A percentile compares a stretch with the other conserved stretches of the same genome.
Evolutionary conservation across 306 rosid species (phyloP).

Genomic region (Vigna reflexopilosa): DNA sequence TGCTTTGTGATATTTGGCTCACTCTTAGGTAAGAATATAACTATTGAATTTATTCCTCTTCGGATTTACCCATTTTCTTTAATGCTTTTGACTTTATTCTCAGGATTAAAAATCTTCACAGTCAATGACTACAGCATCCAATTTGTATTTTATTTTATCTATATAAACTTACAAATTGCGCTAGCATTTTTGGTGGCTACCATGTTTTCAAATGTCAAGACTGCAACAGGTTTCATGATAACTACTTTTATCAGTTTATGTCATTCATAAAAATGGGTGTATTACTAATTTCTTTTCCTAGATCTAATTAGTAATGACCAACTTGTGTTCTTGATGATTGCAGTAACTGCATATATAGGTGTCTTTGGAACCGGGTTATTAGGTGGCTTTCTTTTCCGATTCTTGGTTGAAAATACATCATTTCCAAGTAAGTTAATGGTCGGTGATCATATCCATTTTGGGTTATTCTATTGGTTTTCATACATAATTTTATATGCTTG

Average conservation of each 20-base stretch:
- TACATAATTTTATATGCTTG: too few species aligned
- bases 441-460: background rate
- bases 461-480: too few species aligned
- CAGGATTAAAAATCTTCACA: conserved; percentile 85
- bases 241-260: conserved; percentile 17
- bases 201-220: conserved; percentile 71
- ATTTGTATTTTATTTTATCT: conserved; percentile 74
- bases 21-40: conserved; percentile 60
- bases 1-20: conserved; percentile 81
- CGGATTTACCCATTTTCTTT: conserved; percentile 42
- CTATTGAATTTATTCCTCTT: conserved; percentile 30
- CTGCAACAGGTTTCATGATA: conserved; percentile 78
- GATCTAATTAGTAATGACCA: conserved; percentile 31
- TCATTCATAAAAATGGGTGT: conserved; percentile 16
- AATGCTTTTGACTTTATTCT: conserved; percentile 44
- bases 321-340: conserved; percentile 42
- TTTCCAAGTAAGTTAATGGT: conserved; percentile 74
- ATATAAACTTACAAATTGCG: conserved; percentile 82
- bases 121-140: conserved; percentile 86
- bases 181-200: conserved; percentile 73
- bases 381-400: conserved; percentile 69
- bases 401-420: conserved; percentile 58
- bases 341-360: conserved; percentile 72
- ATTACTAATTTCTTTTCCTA: conserved; percentile 29
- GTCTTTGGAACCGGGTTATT: conserved; percentile 88